A percentile compares a stretch with the other conserved stretches of the same genome.
Evolutionary conservation across 208 protist species (phyloP).

Genomic region (Crithidia sp.): DNA sequence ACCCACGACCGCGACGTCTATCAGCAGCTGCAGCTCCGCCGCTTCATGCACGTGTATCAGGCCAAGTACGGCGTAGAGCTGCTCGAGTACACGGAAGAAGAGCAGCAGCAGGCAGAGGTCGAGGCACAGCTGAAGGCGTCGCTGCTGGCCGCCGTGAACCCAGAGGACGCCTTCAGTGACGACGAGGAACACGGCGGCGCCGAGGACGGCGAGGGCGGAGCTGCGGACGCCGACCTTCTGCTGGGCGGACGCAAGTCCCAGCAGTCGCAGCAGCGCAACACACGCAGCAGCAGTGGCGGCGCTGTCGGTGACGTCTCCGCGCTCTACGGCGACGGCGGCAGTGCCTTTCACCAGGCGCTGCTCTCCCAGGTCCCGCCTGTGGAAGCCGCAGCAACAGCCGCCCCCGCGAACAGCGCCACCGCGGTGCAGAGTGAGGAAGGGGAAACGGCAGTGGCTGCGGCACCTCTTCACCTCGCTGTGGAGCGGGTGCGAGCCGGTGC

Average conservation of each 20-base stretch:
- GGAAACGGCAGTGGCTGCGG: not conserved
- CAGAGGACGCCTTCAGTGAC: constrained; percentile 15
- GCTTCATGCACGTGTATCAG: constrained; percentile 67
- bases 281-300: not conserved
- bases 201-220: not conserved
- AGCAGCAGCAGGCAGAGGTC: not conserved
- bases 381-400: not conserved
- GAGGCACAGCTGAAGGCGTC: constrained; percentile 6
- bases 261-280: not conserved
- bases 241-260: too few species aligned
- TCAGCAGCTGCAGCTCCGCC: constrained; percentile 60
- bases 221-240: too few species aligned
- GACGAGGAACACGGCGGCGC: not conserved
- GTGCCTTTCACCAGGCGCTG: constrained; percentile 46
- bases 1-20: constrained; percentile 57
- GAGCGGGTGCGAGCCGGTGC: constrained; percentile 21
- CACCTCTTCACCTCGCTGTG: not conserved
- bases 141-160: constrained; percentile 9
- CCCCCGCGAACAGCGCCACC: not conserved
- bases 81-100: not conserved
- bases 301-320: not conserved
- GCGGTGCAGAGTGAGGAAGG: not conserved
- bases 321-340: constrained; percentile 12
- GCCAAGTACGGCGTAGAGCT: constrained; percentile 46
- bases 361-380: constrained; percentile 34